These are phyloP conservation scores for Tylopilus felleus DNA, from an alignment of 768 basidiomycete species.

Conservation along the genomic window DNA sequence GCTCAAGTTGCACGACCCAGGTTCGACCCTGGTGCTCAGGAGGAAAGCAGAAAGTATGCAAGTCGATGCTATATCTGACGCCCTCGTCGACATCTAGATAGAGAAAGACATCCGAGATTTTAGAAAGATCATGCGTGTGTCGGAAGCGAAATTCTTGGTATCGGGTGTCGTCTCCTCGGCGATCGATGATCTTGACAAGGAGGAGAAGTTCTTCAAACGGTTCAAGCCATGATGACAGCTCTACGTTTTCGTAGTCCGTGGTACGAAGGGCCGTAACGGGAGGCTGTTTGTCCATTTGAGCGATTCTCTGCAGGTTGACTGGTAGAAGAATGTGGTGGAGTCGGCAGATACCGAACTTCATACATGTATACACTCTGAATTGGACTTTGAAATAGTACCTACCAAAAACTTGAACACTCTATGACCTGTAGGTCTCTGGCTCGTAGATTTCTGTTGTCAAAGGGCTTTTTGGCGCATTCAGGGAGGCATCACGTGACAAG, in stretches of 20 bases:
- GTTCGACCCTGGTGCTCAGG: neutral
- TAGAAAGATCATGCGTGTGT: neutral
- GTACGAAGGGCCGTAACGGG: neutral
- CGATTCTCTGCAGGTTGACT: neutral
- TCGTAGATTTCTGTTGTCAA: too few species aligned
- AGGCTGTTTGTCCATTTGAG: neutral
- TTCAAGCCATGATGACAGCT: neutral
- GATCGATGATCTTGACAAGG: neutral
- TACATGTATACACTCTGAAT: too few species aligned
- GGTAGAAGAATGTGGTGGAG: neutral
- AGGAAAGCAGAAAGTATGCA: neutral
- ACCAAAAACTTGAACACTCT: too few species aligned
- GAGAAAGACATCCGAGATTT: neutral
- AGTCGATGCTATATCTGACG: neutral
- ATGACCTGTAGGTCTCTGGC: too few species aligned
- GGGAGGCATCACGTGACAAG: too few species aligned
- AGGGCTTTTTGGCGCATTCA: too few species aligned
- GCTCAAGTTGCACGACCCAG: neutral
- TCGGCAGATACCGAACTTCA: too few species aligned
- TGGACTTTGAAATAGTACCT: too few species aligned
- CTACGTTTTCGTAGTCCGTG: too few species aligned
- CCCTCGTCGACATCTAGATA: neutral
- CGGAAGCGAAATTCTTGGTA: neutral
- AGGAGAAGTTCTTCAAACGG: neutral
- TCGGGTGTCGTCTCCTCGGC: neutral